Conservation (phyloP, 2,329 filamentous ascomycete genomes). For the Xylariaceae sp. region DNA sequence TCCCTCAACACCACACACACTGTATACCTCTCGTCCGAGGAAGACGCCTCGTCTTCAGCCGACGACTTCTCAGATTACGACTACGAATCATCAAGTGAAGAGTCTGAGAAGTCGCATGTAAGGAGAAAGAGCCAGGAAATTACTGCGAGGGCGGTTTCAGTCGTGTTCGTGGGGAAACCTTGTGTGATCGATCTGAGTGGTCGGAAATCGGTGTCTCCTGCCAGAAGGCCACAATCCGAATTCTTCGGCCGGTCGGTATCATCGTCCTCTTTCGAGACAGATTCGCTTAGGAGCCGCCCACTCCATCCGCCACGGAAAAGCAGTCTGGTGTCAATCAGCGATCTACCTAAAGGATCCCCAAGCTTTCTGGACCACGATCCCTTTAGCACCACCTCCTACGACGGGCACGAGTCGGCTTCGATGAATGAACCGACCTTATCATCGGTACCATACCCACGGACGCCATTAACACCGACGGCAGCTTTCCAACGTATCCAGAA, state of each 20-base stretch:
- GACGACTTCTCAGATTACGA: conserved; percentile 65
- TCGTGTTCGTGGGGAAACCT: conserved; percentile 65
- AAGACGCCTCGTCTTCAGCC: conserved; percentile 67
- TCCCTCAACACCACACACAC: conserved; percentile 58
- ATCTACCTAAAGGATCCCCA: conserved; percentile 47
- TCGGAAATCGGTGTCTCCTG: conserved; percentile 52
- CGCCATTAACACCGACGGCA: conserved; percentile 52
- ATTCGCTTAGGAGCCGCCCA: conserved; percentile 27
- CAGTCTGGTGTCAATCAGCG: conserved; percentile 44
- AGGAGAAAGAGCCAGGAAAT: conserved; percentile 56
- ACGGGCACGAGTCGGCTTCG: conserved; percentile 35
- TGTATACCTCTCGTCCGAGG: conserved; percentile 68
- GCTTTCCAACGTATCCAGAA: conserved; percentile 56
- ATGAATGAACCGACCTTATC: conserved; percentile 35
- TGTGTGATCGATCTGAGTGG: conserved; percentile 58
- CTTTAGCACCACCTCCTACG: conserved; percentile 50
- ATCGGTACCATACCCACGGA: conserved; percentile 39
- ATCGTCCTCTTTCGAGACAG: conserved; percentile 35
- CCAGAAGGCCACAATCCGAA: conserved; percentile 41
- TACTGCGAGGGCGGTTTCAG: conserved; percentile 64
- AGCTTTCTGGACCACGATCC: conserved; percentile 62
- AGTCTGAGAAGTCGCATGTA: conserved; percentile 32
- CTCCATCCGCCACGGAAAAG: conserved; percentile 51
- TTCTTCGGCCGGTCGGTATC: conserved; percentile 28
- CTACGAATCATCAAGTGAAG: conserved; percentile 52